These are phyloP conservation scores for Nicotiana paniculata DNA, from an alignment of 257 asterid species.

Conservation along the genomic window DNA sequence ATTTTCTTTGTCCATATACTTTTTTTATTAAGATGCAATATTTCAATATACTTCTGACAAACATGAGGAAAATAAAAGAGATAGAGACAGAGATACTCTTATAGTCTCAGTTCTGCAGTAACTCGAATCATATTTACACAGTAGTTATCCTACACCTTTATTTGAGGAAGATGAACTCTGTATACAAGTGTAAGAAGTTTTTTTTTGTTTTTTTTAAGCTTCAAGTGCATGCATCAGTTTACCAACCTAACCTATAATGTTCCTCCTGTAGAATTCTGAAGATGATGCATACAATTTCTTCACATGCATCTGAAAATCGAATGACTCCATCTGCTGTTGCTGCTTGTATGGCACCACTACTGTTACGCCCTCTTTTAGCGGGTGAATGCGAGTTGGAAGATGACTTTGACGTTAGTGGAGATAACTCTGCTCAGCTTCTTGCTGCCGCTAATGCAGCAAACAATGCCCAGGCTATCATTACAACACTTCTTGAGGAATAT, in stretches of 20 bases:
- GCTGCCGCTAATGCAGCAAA: slow-evolving; percentile 97
- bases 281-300: slow-evolving; percentile 80
- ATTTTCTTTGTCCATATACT: not conserved
- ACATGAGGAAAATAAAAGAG: not conserved
- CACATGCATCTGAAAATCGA: slow-evolving; percentile 69
- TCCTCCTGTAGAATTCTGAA: slow-evolving; percentile 53
- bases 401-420: slow-evolving; percentile 67
- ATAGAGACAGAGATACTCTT: not conserved
- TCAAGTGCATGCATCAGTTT: not conserved
- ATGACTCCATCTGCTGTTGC: slow-evolving; percentile 91
- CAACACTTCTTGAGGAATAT: slow-evolving; percentile 80
- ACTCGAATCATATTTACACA: not conserved
- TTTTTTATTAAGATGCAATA: not conserved
- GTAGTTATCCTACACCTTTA: not conserved
- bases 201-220: not conserved
- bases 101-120: not conserved
- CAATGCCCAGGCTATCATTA: slow-evolving; percentile 76
- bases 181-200: not conserved
- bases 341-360: slow-evolving; percentile 98
- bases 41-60: not conserved
- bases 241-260: slow-evolving; percentile 8
- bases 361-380: slow-evolving; percentile 85
- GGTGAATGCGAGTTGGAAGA: slow-evolving; percentile 93
- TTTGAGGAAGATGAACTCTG: not conserved
- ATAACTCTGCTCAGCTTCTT: slow-evolving; percentile 81